phyloP scores from a whole-genome alignment of 768 basidiomycete species.

The Mycena rosella region DNA sequence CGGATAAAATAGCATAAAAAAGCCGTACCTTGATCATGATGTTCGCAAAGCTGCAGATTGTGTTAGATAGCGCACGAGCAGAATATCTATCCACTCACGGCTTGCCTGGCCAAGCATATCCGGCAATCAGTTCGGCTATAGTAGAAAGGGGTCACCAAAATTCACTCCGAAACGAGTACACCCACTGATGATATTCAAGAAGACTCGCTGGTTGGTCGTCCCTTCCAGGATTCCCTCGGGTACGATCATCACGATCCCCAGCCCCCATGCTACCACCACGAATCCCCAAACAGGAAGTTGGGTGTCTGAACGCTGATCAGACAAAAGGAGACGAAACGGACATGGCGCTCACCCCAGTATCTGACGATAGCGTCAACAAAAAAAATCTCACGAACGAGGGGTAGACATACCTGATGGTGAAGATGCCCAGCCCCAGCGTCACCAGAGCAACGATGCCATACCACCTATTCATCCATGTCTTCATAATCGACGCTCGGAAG shows the following conservation, averaged over 20 bases:
- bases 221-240: constrained; percentile 19
- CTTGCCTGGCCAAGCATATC: constrained; percentile 23
- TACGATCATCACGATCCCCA: constrained; percentile 16
- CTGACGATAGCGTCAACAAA: background rate
- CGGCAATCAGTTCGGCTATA: constrained; percentile 16
- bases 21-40: constrained; percentile 16
- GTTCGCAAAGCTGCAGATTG: constrained; percentile 10
- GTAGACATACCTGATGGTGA: constrained; percentile 12
- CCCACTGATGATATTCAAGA: constrained; percentile 20
- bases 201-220: constrained; percentile 20
- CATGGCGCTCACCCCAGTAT: constrained; percentile 14
- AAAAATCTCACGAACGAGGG: background rate
- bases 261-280: constrained; percentile 14
- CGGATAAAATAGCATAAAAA: background rate
- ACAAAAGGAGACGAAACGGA: background rate
- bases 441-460: constrained; percentile 9
- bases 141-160: background rate
- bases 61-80: background rate
- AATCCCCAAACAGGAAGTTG: constrained; percentile 27
- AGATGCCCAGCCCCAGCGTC: constrained; percentile 15
- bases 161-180: no score
- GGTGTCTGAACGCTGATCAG: constrained; percentile 3
- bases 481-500: background rate
- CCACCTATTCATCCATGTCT: constrained; percentile 9
- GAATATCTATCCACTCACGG: background rate